A percentile compares a stretch with the other conserved stretches of the same genome.
These are phyloP conservation scores for Macrolepiota fuliginosa DNA, from an alignment of 768 basidiomycete genomes.

Conservation along the genomic window DNA sequence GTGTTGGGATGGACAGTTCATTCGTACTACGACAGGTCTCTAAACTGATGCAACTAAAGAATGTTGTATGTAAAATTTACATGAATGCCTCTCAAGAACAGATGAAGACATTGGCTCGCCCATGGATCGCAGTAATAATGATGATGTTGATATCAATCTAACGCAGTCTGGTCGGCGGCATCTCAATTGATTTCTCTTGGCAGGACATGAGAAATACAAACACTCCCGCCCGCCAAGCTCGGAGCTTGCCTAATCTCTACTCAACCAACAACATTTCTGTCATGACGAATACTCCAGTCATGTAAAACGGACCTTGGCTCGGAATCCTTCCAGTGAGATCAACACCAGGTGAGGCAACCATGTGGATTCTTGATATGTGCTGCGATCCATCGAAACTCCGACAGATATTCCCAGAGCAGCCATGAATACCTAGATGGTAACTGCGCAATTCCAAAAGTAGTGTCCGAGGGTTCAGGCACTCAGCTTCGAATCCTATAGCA, in stretches of 20 bases:
- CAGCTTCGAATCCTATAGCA: background rate
- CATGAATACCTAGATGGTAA: background rate
- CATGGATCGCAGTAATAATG: background rate
- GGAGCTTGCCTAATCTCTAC: background rate
- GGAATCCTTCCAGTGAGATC: background rate
- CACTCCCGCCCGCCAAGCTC: background rate
- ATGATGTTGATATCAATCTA: background rate
- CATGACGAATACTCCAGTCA: background rate
- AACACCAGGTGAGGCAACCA: background rate
- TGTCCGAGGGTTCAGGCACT: background rate
- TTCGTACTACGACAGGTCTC: slow-evolving; percentile 33
- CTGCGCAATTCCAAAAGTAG: background rate
- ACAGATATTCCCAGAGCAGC: background rate
- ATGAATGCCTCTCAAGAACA: background rate
- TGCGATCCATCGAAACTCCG: background rate
- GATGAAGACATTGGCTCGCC: background rate
- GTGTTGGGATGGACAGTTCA: slow-evolving; percentile 45
- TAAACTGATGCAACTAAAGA: background rate
- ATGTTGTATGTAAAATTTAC: background rate
- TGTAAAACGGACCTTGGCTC: background rate
- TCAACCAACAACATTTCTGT: background rate
- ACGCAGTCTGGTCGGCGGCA: background rate
- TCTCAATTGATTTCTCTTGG: background rate
- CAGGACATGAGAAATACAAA: background rate
- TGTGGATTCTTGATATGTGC: background rate